These are phyloP conservation scores for Vitellaria paradoxa DNA, from an alignment of 179 eudicot genomes.

Conservation along the genomic window DNA sequence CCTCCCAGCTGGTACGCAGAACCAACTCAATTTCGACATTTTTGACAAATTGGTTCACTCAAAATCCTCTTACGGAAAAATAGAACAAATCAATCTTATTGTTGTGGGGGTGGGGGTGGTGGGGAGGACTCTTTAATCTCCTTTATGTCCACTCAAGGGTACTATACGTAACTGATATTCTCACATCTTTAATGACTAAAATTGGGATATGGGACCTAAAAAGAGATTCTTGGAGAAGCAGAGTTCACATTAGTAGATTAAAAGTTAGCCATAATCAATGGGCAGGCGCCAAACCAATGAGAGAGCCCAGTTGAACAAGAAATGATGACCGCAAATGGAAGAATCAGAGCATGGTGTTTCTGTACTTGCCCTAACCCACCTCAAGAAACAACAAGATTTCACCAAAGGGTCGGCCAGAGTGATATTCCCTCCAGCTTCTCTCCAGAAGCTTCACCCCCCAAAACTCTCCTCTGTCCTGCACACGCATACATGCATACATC, in stretches of 20 bases:
- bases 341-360: neutral
- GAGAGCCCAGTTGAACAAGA: conserved; percentile 17
- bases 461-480: conserved; percentile 15
- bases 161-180: too few species aligned
- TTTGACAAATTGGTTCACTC: conserved; percentile 6
- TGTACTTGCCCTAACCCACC: conserved; percentile 15
- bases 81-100: conserved; percentile 6
- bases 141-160: neutral
- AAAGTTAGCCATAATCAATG: conserved; percentile 77
- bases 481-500: neutral
- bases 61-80: neutral
- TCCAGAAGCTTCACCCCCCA: conserved; percentile 20
- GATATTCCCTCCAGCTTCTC: conserved; percentile 26
- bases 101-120: too few species aligned
- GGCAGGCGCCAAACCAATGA: conserved; percentile 61
- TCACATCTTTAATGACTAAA: conserved; percentile 11
- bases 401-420: conserved; percentile 39
- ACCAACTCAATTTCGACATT: conserved; percentile 58
- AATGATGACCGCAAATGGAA: conserved; percentile 13
- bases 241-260: conserved; percentile 13
- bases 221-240: neutral
- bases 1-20: conserved; percentile 33
- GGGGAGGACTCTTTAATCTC: neutral
- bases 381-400: conserved; percentile 11
- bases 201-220: neutral